A percentile compares a stretch with the other conserved stretches of the same genome.
phyloP scores from a whole-genome alignment of 1,284 basidiomycete genomes.

The Apiotrichum akiyoshidainum region DNA sequence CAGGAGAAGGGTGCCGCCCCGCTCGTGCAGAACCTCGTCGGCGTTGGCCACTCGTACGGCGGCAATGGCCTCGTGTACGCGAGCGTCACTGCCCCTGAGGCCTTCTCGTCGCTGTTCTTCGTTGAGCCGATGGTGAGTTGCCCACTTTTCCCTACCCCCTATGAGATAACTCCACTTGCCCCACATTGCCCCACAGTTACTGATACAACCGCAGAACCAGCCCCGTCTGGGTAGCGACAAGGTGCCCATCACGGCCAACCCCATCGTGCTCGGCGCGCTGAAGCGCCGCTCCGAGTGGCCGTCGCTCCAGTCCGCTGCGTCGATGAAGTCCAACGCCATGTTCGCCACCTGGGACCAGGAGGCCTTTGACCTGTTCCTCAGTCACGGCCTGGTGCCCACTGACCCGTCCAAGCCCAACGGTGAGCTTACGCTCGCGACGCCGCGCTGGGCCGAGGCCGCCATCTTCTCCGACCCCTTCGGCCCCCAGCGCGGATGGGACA shows the following conservation, averaged over 20 bases:
- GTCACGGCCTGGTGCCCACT: slow-evolving; percentile 59
- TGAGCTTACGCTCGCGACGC: slow-evolving; percentile 35
- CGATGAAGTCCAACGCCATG: slow-evolving; percentile 55
- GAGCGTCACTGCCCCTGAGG: slow-evolving; percentile 60
- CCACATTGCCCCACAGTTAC: background rate
- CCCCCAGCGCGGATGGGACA: slow-evolving; percentile 36
- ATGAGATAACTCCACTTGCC: background rate
- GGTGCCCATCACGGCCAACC: slow-evolving; percentile 1
- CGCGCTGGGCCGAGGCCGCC: slow-evolving; percentile 37
- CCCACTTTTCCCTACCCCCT: too few species aligned
- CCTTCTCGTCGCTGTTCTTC: slow-evolving; percentile 71
- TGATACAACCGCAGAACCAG: background rate
- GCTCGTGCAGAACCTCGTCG: slow-evolving; percentile 48
- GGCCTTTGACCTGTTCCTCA: slow-evolving; percentile 61
- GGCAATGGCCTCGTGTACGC: slow-evolving; percentile 64
- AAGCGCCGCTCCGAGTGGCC: slow-evolving; percentile 64
- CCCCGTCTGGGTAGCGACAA: background rate
- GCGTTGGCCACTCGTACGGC: slow-evolving; percentile 77
- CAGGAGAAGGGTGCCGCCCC: background rate
- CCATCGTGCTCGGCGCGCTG: slow-evolving; percentile 55
- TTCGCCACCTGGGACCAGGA: slow-evolving; percentile 55
- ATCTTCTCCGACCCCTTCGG: slow-evolving; percentile 34
- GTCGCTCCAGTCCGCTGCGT: slow-evolving; percentile 56
- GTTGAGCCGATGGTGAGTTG: slow-evolving; percentile 64
- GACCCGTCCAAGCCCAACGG: slow-evolving; percentile 7